Percentiles rank a stretch among this genome's conserved stretches.
These are phyloP conservation scores for Fusarium austroafricanum DNA, from an alignment of 2,329 filamentous ascomycete genomes.

Conservation along the genomic window DNA sequence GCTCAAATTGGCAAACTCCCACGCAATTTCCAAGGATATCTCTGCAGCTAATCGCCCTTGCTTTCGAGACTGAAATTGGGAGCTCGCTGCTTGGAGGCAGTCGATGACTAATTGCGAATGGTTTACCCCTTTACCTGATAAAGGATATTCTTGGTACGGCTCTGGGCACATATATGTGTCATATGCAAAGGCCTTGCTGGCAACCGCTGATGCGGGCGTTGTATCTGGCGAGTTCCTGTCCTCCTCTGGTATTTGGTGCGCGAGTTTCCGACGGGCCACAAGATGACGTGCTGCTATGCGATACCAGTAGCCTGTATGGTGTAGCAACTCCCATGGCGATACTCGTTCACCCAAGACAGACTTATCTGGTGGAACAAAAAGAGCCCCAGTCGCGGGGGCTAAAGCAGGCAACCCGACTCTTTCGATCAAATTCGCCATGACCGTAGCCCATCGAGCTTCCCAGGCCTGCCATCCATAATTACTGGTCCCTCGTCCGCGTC, in stretches of 20 bases:
- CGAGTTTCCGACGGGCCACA: constrained; percentile 63
- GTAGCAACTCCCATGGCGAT: constrained; percentile 72
- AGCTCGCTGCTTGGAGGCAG: constrained; percentile 61
- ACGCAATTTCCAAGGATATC: constrained; percentile 67
- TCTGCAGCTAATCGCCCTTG: constrained; percentile 67
- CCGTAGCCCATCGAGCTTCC: constrained; percentile 78
- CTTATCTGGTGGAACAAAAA: constrained; percentile 70
- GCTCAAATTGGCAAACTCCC: constrained; percentile 63
- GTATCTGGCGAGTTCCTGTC: constrained; percentile 63
- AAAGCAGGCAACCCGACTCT: constrained; percentile 65
- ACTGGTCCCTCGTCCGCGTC: constrained; percentile 83
- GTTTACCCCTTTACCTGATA: constrained; percentile 63
- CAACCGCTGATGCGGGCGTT: constrained; percentile 59
- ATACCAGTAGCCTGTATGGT: constrained; percentile 77
- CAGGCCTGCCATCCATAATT: constrained; percentile 96
- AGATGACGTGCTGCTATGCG: constrained; percentile 69
- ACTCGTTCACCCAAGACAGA: constrained; percentile 66
- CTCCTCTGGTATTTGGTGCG: constrained; percentile 68
- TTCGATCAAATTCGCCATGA: constrained; percentile 72
- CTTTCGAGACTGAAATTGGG: constrained; percentile 65
- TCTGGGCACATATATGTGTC: constrained; percentile 76
- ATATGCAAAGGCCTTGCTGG: constrained; percentile 67
- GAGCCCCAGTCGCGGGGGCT: constrained; percentile 54
- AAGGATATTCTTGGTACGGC: constrained; percentile 69
- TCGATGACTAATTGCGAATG: constrained; percentile 68